Evolutionary conservation across 805 yeast genomes (phyloP).

Genomic region (Ogataea nitratoaversa): DNA sequence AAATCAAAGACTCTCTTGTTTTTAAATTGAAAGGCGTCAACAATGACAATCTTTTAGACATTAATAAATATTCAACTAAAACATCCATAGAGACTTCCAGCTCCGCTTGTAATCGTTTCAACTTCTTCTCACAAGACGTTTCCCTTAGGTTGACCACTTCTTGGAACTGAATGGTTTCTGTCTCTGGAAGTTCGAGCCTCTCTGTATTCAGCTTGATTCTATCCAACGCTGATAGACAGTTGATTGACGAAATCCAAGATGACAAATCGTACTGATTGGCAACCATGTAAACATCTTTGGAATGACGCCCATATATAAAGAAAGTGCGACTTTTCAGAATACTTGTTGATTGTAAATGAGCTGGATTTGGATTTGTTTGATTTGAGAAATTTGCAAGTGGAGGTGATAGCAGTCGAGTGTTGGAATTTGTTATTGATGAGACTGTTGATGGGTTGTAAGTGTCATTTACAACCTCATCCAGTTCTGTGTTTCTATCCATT

Average conservation of each 20-base stretch:
- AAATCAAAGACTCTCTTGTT: conserved; percentile 46
- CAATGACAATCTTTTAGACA: conserved; percentile 36
- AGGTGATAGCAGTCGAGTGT: no score
- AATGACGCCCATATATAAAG: conserved; percentile 37
- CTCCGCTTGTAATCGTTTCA: conserved; percentile 6
- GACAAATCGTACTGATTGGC: conserved; percentile 40
- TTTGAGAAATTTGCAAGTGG: not conserved
- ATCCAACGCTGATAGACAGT: conserved; percentile 46
- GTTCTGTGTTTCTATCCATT: conserved; percentile 19
- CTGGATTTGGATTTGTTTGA: no score
- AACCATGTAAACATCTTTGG: conserved; percentile 40
- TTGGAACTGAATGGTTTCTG: conserved; percentile 14
- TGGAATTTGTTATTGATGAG: no score
- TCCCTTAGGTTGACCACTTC: conserved; percentile 19
- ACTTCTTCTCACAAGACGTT: conserved; percentile 8
- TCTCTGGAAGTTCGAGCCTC: conserved; percentile 23
- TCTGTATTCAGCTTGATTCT: conserved; percentile 26
- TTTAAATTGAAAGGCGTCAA: conserved; percentile 53
- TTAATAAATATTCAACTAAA: conserved; percentile 33
- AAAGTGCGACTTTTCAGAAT: conserved; percentile 27
- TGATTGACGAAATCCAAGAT: conserved; percentile 59
- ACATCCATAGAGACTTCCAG: conserved; percentile 30
- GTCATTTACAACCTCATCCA: conserved; percentile 22
- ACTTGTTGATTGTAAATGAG: no score
- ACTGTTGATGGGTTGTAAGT: not conserved